Evolutionary conservation across 2,329 filamentous ascomycete species (phyloP), one percentile per base, ranked within the genome.

Genomic region (Colletotrichum paranaense): DNA sequence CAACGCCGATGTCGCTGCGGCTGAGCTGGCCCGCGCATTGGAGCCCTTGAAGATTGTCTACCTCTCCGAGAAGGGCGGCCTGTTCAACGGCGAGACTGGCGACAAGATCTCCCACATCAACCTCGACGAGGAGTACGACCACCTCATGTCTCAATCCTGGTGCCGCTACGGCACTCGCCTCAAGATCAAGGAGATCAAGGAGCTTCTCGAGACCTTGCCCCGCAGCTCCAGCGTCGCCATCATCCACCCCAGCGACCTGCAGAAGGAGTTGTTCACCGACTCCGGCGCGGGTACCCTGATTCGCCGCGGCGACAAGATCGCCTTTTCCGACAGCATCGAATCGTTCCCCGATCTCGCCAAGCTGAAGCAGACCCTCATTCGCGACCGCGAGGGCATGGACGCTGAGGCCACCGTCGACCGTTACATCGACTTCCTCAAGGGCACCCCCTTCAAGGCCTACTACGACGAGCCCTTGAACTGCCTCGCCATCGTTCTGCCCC

Each of bases 121-220:
- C 85, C 88, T 99, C 71, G 97, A 99, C 81, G 95, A 97, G 84
- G 97, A 99, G 85, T 98, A 94, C 79, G 95, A 97, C 72, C 89
- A 94, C 80, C 89, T 98, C 79, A 98, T 98, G 95, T 89, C 91
- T 70, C 95, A 98, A 85, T 91, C 94, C 78, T 99, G 96, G 97
- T 97, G 97, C 83, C 92, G 94, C 80, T 97, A 97, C 81, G 97
- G 97, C 75, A 98, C 96, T 49, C 91, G 95, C 75, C 89, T 98
- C 76, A 99, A 99, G 92, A 98, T 99, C 83, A 94, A 94, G 85
- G 95, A 99, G 86, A 97, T 97, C 85, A 97, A 98, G 88, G 95
- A 97, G 72, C 89, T 99, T 32, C 87, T 99, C 65, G 94, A 95
- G 78, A 92, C 94, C 62, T 90, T 99, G 22, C 97, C 97, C 64